Base-by-base conservation (phyloP, 768 basidiomycete species). In the Leccinum barrowsii region DNA sequence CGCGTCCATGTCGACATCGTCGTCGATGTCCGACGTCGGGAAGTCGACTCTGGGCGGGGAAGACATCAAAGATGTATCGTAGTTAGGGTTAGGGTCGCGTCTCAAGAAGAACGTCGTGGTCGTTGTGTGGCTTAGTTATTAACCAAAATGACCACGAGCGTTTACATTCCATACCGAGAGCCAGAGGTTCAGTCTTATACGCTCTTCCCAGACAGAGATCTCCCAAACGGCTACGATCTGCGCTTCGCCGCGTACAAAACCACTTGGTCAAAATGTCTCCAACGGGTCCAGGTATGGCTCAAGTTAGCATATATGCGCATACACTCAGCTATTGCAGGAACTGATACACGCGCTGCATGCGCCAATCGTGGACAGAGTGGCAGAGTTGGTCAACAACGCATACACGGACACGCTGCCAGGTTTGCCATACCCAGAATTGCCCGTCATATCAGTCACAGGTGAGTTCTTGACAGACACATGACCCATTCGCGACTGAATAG, bases 31-130 rank as follows among this genome's bases (percentile, higher is more conserved):
- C 5, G 85, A 86, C 1, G 84, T 78, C 4, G 85, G 85, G 66
- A 86, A 86, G 63, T 87, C 84, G 40, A 86, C 70, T 34, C 80
- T 76, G 19, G 85, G 85, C 24, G 85, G 85, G 44, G 85, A 87
- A 7, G 85, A 86, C 85, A 87, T 87, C 21, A 42, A 17, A 55
- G 62, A 58, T 17, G 42, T 44, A 19, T 7, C 34, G n/a, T 42
- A 12, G 12, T 34, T 44, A 44, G 42, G 34, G 48, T 19, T 44
- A 44, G 42, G 42, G 42, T n/a, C 40, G 40, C n/a, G 40, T 42
- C 40, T 40, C 40, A 37, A 37, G 35, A 30, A 10, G 28, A 30
- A 30, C 30, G 30, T 34, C 0, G 28, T 0, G 28, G 28, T 28
- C 28, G 32, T 34, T 12, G 13, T 15, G 37, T 40, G 37, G 37